A percentile compares a stretch with the other conserved stretches of the same genome.
Evolutionary conservation across 345 rosid genomes (phyloP).

Genomic region (Eucalyptus lansdowneana): DNA sequence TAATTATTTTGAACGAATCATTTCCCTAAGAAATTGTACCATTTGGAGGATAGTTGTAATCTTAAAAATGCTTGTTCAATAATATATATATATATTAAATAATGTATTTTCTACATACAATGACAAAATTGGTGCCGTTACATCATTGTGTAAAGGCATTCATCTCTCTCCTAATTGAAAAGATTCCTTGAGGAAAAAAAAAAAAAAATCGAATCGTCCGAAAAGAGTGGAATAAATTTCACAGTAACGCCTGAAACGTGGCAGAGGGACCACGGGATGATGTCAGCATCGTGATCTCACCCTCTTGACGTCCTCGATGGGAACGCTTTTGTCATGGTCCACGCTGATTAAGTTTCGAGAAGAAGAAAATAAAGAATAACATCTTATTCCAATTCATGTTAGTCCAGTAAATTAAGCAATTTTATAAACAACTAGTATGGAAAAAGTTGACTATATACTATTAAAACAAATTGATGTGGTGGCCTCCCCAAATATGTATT

Average conservation of each 20-base stretch:
- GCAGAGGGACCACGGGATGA: neutral
- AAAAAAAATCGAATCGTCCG: neutral
- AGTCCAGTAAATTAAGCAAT: neutral
- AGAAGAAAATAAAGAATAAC: neutral
- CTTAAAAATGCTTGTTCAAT: neutral
- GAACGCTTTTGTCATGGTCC: neutral
- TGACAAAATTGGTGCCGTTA: neutral
- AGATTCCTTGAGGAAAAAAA: neutral
- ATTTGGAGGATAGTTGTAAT: neutral
- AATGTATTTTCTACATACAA: neutral
- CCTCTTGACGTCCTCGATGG: neutral
- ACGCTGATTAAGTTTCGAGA: too few species aligned
- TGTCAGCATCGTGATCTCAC: neutral
- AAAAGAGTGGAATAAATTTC: neutral
- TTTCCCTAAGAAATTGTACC: neutral
- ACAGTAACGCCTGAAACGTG: neutral
- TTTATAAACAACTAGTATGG: neutral
- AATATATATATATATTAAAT: neutral
- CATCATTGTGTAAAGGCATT: too few species aligned
- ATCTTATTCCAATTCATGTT: neutral
- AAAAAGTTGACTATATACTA: neutral
- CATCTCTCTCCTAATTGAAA: neutral
- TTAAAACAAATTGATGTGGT: neutral
- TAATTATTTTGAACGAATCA: neutral
- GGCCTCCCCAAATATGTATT: neutral